Conservation (phyloP, 2,329 filamentous ascomycete species). For the Fusarium xyrophilum region DNA sequence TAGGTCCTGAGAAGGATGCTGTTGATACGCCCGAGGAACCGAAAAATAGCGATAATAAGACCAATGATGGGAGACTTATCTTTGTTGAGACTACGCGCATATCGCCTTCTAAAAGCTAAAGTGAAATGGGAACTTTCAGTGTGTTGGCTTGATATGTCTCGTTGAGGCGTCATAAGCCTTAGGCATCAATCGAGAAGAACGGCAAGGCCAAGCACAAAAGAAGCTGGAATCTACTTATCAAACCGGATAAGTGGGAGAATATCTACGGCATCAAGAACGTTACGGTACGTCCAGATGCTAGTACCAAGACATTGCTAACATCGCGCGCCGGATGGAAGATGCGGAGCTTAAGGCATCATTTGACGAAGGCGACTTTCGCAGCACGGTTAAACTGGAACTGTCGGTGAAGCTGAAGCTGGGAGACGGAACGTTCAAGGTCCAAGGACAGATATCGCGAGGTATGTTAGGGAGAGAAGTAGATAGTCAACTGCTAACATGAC, state of each 20-base stretch:
- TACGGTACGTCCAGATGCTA: neutral
- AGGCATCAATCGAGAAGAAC: no score
- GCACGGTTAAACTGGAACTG: neutral
- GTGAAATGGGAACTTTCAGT: no score
- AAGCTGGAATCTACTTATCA: neutral
- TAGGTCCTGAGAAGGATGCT: neutral
- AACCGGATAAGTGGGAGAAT: neutral
- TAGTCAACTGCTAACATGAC: accelerated
- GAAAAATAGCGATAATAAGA: neutral
- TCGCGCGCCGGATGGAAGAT: accelerated
- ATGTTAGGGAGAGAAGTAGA: accelerated
- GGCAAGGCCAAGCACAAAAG: neutral
- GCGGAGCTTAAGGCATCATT: neutral
- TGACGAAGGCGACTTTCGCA: neutral
- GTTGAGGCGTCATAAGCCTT: no score
- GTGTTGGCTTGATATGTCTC: no score
- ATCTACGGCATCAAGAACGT: neutral
- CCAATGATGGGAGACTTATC: no score
- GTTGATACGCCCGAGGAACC: neutral
- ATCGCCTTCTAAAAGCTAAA: no score
- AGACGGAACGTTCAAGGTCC: neutral
- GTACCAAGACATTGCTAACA: accelerated
- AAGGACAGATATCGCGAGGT: neutral
- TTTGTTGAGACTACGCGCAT: no score
- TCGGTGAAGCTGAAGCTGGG: neutral